Percentiles rank a stretch among this genome's conserved stretches.
Conservation (phyloP, 352 stramenopile species). For the Elongisporangium undulatum region DNA sequence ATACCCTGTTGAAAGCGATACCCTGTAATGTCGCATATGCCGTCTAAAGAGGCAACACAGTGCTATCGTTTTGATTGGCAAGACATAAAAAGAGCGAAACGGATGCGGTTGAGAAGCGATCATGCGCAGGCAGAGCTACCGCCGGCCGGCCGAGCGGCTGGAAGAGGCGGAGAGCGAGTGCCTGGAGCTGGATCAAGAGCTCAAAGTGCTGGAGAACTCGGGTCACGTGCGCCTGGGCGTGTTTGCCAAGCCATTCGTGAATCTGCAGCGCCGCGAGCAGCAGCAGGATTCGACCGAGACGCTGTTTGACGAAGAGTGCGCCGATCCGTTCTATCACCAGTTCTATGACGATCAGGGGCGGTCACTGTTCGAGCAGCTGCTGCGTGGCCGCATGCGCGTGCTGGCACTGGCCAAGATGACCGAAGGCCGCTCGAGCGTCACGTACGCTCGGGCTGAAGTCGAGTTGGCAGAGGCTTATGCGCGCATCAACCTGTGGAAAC, state of each 20-base stretch:
- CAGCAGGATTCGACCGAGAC: slow-evolving; percentile 21
- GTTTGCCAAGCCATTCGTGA: slow-evolving; percentile 51
- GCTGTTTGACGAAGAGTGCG: slow-evolving; percentile 25
- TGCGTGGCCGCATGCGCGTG: slow-evolving; percentile 48
- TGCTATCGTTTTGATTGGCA: not conserved
- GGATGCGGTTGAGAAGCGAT: not conserved
- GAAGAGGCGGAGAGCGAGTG: slow-evolving; percentile 17
- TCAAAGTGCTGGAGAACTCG: slow-evolving; percentile 65
- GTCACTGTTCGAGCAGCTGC: slow-evolving; percentile 55
- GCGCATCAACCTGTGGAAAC: slow-evolving; percentile 64
- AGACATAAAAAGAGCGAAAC: not conserved
- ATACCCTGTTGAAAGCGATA: not conserved
- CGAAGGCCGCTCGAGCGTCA: slow-evolving; percentile 27
- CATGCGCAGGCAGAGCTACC: slow-evolving; percentile 6
- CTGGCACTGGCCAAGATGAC: slow-evolving; percentile 51
- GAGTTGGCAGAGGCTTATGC: slow-evolving; percentile 54
- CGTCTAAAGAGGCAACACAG: not conserved
- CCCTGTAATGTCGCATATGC: not conserved
- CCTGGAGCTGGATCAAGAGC: slow-evolving; percentile 29
- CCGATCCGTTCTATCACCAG: slow-evolving; percentile 51
- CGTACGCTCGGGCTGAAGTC: slow-evolving; percentile 38
- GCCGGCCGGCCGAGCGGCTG: slow-evolving; percentile 21
- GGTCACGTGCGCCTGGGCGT: slow-evolving; percentile 44
- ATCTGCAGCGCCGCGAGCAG: not conserved
- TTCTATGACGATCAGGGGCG: slow-evolving; percentile 56